A percentile compares a stretch with the other conserved stretches of the same genome.
Conservation (phyloP, 2,329 filamentous ascomycete species). For the Aureobasidium mangrovei region DNA sequence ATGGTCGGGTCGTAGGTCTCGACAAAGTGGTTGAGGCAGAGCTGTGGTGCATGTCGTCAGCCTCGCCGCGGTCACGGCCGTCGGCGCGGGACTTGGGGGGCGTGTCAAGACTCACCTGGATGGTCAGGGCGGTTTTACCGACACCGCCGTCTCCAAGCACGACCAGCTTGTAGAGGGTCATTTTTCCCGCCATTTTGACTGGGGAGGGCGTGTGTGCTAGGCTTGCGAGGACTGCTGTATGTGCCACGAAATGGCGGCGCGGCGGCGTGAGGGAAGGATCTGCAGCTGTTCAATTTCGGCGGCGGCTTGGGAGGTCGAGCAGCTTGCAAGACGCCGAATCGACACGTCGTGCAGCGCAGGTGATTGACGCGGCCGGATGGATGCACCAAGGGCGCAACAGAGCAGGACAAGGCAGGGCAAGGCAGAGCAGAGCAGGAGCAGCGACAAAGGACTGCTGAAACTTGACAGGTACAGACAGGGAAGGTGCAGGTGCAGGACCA, state of each 20-base stretch:
- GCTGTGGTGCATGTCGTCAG: slow-evolving; percentile 40
- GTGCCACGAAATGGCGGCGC: not conserved
- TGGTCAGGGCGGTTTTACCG: slow-evolving; percentile 97
- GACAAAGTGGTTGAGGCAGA: slow-evolving; percentile 96
- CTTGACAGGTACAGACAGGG: slow-evolving; percentile 1
- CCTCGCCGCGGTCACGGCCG: not conserved
- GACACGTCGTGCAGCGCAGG: not conserved
- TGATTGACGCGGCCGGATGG: not conserved
- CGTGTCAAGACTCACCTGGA: slow-evolving; percentile 46
- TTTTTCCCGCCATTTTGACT: slow-evolving; percentile 24
- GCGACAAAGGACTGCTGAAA: not conserved
- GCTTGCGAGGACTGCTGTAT: not conserved
- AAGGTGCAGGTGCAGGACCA: not conserved
- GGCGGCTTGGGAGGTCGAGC: not conserved
- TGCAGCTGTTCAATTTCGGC: slow-evolving; percentile 11
- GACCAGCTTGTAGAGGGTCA: slow-evolving; percentile 70
- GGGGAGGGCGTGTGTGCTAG: not conserved
- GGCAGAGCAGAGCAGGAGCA: not conserved
- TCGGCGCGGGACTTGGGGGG: not conserved
- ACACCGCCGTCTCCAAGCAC: slow-evolving; percentile 97
- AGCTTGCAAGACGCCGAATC: not conserved
- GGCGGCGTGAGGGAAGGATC: slow-evolving; percentile 11
- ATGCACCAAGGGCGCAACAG: slow-evolving; percentile 1
- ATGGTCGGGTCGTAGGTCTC: slow-evolving; percentile 72
- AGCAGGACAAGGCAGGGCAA: too few species aligned